These are phyloP conservation scores for Thelonectria rubi DNA, from an alignment of 2,329 filamentous ascomycete species.

Conservation along the genomic window DNA sequence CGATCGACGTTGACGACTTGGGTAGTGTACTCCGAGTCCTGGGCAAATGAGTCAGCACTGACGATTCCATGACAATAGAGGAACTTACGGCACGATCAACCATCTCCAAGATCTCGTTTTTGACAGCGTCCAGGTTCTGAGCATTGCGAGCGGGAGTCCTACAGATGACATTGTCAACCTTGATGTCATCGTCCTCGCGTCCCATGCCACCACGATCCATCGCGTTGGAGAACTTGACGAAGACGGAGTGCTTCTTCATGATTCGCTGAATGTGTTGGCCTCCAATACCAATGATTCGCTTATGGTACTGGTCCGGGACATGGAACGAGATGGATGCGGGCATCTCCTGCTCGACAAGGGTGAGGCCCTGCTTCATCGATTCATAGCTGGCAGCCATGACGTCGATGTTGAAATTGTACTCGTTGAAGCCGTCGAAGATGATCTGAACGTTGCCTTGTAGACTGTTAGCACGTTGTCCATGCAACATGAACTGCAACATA, in stretches of 20 bases:
- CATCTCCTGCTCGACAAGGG: conserved; percentile 98
- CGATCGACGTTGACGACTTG: conserved; percentile 94
- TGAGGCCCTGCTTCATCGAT: conserved; percentile 90
- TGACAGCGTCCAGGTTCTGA: conserved; percentile 94
- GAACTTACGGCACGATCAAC: conserved; percentile 85
- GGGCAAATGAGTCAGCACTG: not conserved
- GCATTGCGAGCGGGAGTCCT: conserved; percentile 96
- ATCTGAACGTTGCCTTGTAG: conserved; percentile 87
- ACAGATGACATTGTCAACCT: conserved; percentile 98
- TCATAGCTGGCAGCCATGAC: conserved; percentile 93
- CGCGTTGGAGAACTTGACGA: conserved; percentile 98
- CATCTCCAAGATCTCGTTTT: conserved; percentile 99
- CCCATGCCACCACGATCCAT: conserved; percentile 93
- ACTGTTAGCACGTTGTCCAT: conserved; percentile 34
- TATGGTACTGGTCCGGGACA: conserved; percentile 98
- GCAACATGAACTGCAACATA: conserved; percentile 20
- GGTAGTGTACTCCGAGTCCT: conserved; percentile 96
- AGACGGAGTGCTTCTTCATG: conserved; percentile 99
- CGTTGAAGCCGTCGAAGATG: conserved; percentile 98
- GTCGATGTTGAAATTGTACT: conserved; percentile 99
- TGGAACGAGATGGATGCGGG: conserved; percentile 99
- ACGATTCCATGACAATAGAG: not conserved
- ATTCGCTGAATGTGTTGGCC: conserved; percentile 99
- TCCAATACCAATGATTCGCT: conserved; percentile 98
- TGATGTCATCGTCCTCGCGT: conserved; percentile 97